Conservation (phyloP, 192 early-diverging fungal species). For the Ramicandelaber brevisporus region DNA sequence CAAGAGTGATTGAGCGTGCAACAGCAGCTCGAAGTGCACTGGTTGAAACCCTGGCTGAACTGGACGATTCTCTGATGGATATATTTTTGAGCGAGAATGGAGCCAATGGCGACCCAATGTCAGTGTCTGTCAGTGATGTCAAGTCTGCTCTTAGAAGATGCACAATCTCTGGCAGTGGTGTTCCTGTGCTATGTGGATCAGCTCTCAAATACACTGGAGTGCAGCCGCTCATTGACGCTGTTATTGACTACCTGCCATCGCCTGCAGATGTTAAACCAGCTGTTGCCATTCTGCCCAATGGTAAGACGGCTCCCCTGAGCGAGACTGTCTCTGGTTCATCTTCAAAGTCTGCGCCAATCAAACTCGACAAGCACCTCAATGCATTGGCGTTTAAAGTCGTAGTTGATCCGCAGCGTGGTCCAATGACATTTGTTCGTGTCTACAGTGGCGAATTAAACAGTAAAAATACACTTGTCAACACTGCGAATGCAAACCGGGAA, state of each 20-base stretch:
- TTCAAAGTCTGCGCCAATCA: constrained; percentile 10
- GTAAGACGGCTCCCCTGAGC: constrained; percentile 7
- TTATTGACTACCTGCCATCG: constrained; percentile 59
- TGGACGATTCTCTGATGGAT: constrained; percentile 68
- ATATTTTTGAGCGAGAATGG: constrained; percentile 36
- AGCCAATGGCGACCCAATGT: constrained; percentile 46
- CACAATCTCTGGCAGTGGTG: constrained; percentile 34
- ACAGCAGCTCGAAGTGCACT: constrained; percentile 29
- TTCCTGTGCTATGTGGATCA: constrained; percentile 75
- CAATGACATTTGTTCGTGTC: constrained; percentile 74
- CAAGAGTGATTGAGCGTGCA: constrained; percentile 16
- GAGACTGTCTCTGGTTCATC: constrained; percentile 6
- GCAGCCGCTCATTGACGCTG: constrained; percentile 74
- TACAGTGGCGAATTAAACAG: constrained; percentile 56
- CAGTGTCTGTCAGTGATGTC: constrained; percentile 29
- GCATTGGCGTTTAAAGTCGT: constrained; percentile 89
- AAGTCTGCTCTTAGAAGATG: constrained; percentile 37
- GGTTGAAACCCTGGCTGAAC: constrained; percentile 57
- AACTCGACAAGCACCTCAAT: constrained; percentile 29
- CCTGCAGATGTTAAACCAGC: constrained; percentile 42
- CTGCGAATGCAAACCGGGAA: constrained; percentile 34
- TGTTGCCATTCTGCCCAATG: constrained; percentile 20
- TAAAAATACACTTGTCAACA: constrained; percentile 39
- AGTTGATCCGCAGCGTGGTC: constrained; percentile 59
- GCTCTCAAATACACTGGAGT: constrained; percentile 78